Conservation (phyloP, 306 rosid genomes). For the Pterocarpus macrocarpus region DNA sequence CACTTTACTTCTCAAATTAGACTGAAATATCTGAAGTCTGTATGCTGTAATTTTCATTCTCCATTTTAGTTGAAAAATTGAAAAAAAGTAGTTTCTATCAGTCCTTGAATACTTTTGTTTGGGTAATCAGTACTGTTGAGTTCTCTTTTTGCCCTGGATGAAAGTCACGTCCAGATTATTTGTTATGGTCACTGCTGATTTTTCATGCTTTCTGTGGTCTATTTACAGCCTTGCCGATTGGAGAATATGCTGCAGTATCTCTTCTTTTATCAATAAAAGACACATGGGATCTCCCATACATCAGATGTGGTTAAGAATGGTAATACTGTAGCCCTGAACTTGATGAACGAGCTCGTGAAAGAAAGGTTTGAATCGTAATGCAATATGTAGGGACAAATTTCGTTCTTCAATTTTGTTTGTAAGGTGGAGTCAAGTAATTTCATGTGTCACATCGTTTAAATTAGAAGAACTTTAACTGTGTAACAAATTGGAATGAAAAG, state of each 20-base stretch:
- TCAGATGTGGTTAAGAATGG: slow-evolving; percentile 61
- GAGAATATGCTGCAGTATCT: slow-evolving; percentile 96
- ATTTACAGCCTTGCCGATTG: slow-evolving; percentile 88
- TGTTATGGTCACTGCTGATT: slow-evolving; percentile 36
- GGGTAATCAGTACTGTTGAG: slow-evolving; percentile 6
- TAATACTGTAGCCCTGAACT: slow-evolving; percentile 72
- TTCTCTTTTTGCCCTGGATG: slow-evolving; percentile 5
- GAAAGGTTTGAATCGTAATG: slow-evolving; percentile 69
- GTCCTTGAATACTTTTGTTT: not conserved
- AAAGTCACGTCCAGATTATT: not conserved
- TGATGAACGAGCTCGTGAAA: slow-evolving; percentile 94
- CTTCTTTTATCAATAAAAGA: slow-evolving; percentile 94
- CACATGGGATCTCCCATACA: slow-evolving; percentile 88
- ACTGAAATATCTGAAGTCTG: slow-evolving; percentile 16
- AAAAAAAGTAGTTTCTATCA: not conserved
- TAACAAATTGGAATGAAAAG: too few species aligned
- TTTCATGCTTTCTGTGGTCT: slow-evolving; percentile 44
- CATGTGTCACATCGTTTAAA: too few species aligned
- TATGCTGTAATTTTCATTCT: not conserved
- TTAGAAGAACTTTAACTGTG: too few species aligned
- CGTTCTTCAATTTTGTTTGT: too few species aligned
- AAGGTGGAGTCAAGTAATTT: too few species aligned
- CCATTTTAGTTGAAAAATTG: not conserved
- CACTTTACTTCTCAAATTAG: slow-evolving; percentile 11
- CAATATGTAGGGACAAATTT: too few species aligned